Evolutionary conservation across 2,329 filamentous ascomycete species (phyloP), one percentile per base, ranked within the genome.

Genomic region (Anisogramma anomala): DNA sequence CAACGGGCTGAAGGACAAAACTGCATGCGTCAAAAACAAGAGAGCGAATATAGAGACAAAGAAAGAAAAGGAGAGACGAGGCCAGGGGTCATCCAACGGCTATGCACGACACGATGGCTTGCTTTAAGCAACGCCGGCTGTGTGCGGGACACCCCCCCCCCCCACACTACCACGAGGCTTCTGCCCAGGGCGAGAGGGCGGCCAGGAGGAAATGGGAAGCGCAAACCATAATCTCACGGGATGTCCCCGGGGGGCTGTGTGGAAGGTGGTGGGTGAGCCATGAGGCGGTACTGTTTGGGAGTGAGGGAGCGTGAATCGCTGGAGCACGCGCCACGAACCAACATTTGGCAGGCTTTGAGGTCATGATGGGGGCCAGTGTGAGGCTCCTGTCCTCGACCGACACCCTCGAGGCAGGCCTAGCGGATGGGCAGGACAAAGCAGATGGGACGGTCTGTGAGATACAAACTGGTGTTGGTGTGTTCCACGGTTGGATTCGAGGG

Each of bases 261-360:
- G 18, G 14, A 25, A 25, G 22, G 23, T 31, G 39, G 44, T 43
- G 36, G 30, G 31, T 6, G 33, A 34, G 34, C 36, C 34, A 41
- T 41, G 44, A 41, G 44, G 44, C 44, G 43, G 33, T 37, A 31
- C 23, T 41, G 28, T 43, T 31, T 35, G 36, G 33, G 35, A 26
- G 25, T 31, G 23, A 31, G 36, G 37, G 3, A 15, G 37, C 30
- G 36, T 38, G 41, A 36, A 30, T 20, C 35, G 37, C 36, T 28
- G 36, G 35, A n/a, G 32, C 33, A 43, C 36, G 41, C 44, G 35
- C 44, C 44, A 46, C 44, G 44, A 46, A 41, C 33, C 23, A 14
- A 15, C 32, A 41, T 43, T 41, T 43, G 44, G 40, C 36, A 15
- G 41, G 25, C 41, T 30, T 35, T 9, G n/a, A 30, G 27, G 41